These are phyloP conservation scores for Macrophomina phaseolina DNA, from an alignment of 2,329 filamentous ascomycete species.

Conservation along the genomic window DNA sequence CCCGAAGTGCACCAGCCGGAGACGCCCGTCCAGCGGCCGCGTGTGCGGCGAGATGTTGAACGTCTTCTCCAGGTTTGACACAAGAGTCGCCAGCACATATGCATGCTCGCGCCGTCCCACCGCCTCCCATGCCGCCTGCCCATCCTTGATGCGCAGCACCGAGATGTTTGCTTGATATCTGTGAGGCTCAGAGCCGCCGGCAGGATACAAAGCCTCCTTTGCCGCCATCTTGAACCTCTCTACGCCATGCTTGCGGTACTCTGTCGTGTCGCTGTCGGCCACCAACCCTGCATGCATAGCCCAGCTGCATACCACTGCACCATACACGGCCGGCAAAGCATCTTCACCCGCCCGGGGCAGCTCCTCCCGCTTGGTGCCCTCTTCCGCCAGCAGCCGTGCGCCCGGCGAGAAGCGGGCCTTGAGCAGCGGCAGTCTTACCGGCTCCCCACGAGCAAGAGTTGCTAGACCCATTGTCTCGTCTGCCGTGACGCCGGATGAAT, in stretches of 20 bases:
- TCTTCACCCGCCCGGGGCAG: slow-evolving; percentile 40
- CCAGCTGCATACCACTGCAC: slow-evolving; percentile 87
- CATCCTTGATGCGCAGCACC: slow-evolving; percentile 37
- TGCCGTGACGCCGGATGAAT: slow-evolving; percentile 47
- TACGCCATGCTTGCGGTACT: slow-evolving; percentile 76
- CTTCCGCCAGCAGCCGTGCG: slow-evolving; percentile 49
- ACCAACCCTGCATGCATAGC: slow-evolving; percentile 88
- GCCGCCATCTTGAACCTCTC: slow-evolving; percentile 87
- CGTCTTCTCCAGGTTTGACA: slow-evolving; percentile 79
- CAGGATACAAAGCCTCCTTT: slow-evolving; percentile 70
- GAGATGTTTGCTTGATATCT: slow-evolving; percentile 62
- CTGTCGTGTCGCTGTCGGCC: slow-evolving; percentile 85
- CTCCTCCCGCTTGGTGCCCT: slow-evolving; percentile 51
- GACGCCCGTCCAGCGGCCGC: slow-evolving; percentile 69
- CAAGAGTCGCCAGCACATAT: slow-evolving; percentile 77
- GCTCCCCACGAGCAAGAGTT: slow-evolving; percentile 42
- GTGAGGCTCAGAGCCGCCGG: slow-evolving; percentile 60
- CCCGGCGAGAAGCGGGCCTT: slow-evolving; percentile 52
- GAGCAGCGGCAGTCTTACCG: slow-evolving; percentile 51
- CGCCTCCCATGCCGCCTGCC: slow-evolving; percentile 35
- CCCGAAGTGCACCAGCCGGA: slow-evolving; percentile 78
- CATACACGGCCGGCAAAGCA: slow-evolving; percentile 56
- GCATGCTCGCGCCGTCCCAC: slow-evolving; percentile 62
- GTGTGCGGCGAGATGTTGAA: slow-evolving; percentile 82
- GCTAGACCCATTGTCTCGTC: slow-evolving; percentile 50